phyloP scores from a whole-genome alignment of 495 filamentous ascomycete species.

The Aspergillus sparsus region DNA sequence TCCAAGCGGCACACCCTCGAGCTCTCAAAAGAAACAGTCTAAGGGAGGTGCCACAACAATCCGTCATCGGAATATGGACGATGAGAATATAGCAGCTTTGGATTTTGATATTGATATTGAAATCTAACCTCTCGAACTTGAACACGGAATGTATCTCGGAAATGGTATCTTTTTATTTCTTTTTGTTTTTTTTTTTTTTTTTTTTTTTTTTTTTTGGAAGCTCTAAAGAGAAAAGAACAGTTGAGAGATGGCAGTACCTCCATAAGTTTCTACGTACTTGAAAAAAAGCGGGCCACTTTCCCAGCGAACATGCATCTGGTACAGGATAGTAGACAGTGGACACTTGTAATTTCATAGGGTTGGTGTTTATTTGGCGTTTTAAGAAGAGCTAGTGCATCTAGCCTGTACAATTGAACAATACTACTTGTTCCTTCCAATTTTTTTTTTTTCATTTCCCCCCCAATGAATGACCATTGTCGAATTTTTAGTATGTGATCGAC shows the following conservation, averaged over 20 bases:
- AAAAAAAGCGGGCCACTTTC: not conserved
- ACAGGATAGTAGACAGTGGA: conserved; percentile 3
- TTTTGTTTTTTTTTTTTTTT: conserved; percentile 6
- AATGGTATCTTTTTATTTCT: conserved; percentile 1
- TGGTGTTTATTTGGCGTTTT: conserved; percentile 25
- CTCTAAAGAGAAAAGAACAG: too few species aligned
- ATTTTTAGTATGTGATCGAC: too few species aligned
- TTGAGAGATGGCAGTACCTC: too few species aligned
- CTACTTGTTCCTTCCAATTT: conserved; percentile 4
- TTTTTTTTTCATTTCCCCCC: conserved; percentile 3
- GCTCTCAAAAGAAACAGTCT: conserved; percentile 54
- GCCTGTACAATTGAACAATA: conserved; percentile 15
- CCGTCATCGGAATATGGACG: conserved; percentile 72
- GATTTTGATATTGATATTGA: conserved; percentile 83
- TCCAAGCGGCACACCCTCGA: conserved; percentile 44
- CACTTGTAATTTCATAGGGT: conserved; percentile 21
- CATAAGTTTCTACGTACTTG: too few species aligned
- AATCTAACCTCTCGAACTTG: conserved; percentile 41
- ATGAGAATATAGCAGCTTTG: conserved; percentile 79
- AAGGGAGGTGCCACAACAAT: conserved; percentile 65
- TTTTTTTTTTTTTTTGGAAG: not conserved
- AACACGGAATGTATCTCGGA: not conserved
- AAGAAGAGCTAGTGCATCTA: not conserved
- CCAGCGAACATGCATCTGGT: conserved; percentile 18
- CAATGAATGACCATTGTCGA: not conserved